Conservation (phyloP, 352 stramenopile species). For the Aphanomyces stellatus region DNA sequence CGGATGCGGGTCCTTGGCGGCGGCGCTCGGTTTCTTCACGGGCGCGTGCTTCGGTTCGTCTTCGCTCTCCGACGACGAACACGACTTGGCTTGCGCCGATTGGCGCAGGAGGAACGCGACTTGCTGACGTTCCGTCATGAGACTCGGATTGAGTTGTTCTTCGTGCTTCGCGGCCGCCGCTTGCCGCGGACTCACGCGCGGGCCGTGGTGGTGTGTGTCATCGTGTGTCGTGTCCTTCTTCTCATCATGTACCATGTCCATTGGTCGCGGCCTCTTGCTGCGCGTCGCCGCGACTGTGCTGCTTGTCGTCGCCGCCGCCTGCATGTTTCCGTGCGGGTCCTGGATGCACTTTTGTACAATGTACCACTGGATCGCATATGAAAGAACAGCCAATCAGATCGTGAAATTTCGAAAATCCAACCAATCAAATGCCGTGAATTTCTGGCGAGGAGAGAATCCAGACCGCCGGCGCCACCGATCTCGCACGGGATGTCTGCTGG, state of each 20-base stretch:
- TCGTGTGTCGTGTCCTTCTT: too few relatives aligned
- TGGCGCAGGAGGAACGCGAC: conserved; percentile 62
- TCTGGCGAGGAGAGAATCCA: background rate
- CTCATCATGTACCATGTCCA: too few relatives aligned
- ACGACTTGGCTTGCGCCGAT: conserved; percentile 48
- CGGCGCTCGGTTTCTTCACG: conserved; percentile 27
- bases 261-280: background rate
- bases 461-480: background rate
- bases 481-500: background rate
- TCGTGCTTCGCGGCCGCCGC: background rate
- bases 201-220: background rate
- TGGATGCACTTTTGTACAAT: conserved; percentile 5
- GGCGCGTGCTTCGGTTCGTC: conserved; percentile 22
- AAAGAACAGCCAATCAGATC: background rate
- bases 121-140: conserved; percentile 78
- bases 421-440: conserved; percentile 4
- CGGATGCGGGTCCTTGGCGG: background rate
- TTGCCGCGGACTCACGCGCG: background rate
- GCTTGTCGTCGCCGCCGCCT: background rate
- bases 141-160: conserved; percentile 34
- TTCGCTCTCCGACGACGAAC: conserved; percentile 27
- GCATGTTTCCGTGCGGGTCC: background rate
- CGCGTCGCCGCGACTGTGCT: background rate
- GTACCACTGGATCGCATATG: conserved; percentile 6
- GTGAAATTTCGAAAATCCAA: background rate